Conservation (phyloP, 148 eudicot species). For the Mesembryanthemum crystallinum region DNA sequence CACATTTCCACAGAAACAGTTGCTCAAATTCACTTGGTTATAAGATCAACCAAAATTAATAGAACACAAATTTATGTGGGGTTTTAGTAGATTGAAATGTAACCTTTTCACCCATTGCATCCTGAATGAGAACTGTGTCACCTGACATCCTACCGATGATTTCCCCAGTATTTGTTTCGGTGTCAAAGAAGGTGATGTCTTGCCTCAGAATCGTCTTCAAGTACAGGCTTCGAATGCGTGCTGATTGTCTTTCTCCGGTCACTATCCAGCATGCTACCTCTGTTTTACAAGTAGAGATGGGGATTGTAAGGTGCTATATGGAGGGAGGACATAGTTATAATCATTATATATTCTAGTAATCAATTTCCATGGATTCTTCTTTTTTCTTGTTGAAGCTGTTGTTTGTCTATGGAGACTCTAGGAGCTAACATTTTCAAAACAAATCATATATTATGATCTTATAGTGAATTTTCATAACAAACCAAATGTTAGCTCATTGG, state of each 20-base stretch:
- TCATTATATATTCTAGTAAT: no score
- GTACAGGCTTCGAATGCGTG: conserved; percentile 71
- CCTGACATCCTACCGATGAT: conserved; percentile 89
- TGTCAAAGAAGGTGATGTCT: conserved; percentile 83
- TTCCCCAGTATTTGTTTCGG: conserved; percentile 82
- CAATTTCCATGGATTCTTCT: no score
- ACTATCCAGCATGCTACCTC: conserved; percentile 89
- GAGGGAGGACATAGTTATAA: no score
- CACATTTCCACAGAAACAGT: neutral
- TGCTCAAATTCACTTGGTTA: no score
- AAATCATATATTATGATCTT: no score
- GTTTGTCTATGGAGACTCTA: no score
- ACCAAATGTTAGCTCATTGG: no score
- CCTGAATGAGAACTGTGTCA: conserved; percentile 86
- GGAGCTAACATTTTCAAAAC: no score
- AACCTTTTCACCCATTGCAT: conserved; percentile 94
- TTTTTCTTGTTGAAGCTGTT: no score
- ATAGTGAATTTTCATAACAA: no score
- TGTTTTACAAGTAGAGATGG: conserved; percentile 18
- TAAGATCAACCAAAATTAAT: neutral
- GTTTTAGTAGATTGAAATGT: neutral
- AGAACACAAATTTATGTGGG: neutral
- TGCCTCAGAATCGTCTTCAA: conserved; percentile 70
- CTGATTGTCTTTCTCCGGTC: conserved; percentile 83
- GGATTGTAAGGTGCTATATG: neutral